Percentiles rank a stretch among this genome's conserved stretches.
phyloP scores from a whole-genome alignment of 495 filamentous ascomycete genomes.

The Apodospora peruviana region DNA sequence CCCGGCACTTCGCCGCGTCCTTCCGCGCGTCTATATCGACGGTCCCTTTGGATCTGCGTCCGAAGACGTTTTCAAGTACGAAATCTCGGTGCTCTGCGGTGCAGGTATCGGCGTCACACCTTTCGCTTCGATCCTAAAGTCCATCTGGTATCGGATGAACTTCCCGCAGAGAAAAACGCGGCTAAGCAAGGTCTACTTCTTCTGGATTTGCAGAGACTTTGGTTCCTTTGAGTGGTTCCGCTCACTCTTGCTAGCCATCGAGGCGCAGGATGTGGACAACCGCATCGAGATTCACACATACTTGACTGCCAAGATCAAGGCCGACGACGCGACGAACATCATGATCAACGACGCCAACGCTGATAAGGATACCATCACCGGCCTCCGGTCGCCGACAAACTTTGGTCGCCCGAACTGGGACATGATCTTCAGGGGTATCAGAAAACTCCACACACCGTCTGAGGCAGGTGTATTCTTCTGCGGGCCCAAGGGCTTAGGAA shows the following conservation, averaged over 20 bases:
- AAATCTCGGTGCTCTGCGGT: constrained; percentile 62
- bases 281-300: constrained; percentile 75
- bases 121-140: constrained; percentile 75
- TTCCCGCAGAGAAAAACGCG: constrained; percentile 69
- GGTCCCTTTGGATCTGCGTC: constrained; percentile 75
- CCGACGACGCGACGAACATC: constrained; percentile 74
- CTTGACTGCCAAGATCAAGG: constrained; percentile 71
- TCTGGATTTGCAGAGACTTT: constrained; percentile 79
- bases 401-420: constrained; percentile 78
- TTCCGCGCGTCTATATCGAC: constrained; percentile 72
- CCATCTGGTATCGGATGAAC: constrained; percentile 84
- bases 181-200: constrained; percentile 76
- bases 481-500: constrained; percentile 66
- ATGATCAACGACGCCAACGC: constrained; percentile 81
- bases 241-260: constrained; percentile 70
- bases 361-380: constrained; percentile 71
- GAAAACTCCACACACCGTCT: constrained; percentile 64
- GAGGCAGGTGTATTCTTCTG: constrained; percentile 80
- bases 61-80: constrained; percentile 74
- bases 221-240: constrained; percentile 80
- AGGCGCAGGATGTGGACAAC: constrained; percentile 75
- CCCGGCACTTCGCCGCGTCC: constrained; percentile 60
- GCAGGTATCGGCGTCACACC: constrained; percentile 71
- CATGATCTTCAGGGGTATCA: constrained; percentile 68
- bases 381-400: constrained; percentile 67